Percentiles rank a stretch among this genome's conserved stretches.
These are phyloP conservation scores for Breynia disticha DNA, from an alignment of 441 rosid genomes.

Conservation along the genomic window DNA sequence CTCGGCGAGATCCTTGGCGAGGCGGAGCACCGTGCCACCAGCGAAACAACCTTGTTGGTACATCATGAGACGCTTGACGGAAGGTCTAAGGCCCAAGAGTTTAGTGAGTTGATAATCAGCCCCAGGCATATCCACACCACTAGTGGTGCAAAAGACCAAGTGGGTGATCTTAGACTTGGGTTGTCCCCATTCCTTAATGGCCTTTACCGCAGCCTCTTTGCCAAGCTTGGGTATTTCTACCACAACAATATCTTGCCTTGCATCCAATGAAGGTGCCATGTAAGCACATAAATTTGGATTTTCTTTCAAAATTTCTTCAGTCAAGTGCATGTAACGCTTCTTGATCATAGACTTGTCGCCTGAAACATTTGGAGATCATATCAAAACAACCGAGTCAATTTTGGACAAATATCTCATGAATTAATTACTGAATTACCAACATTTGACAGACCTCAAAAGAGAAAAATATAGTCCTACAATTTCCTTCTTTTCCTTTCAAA, in stretches of 20 bases:
- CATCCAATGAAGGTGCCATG: constrained; percentile 37
- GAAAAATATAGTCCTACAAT: too few relatives aligned
- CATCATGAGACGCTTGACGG: constrained; percentile 39
- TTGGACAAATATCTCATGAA: too few relatives aligned
- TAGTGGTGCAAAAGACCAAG: constrained; percentile 38
- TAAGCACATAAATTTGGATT: constrained; percentile 23
- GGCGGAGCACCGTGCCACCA: constrained; percentile 31
- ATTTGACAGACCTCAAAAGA: too few relatives aligned
- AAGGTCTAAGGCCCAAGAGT: constrained; percentile 34
- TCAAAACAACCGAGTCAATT: too few relatives aligned
- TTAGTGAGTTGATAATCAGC: constrained; percentile 40
- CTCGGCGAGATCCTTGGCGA: constrained; percentile 41
- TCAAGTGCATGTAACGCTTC: constrained; percentile 32
- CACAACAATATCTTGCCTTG: constrained; percentile 36
- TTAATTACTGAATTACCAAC: too few relatives aligned
- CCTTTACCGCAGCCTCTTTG: constrained; percentile 36
- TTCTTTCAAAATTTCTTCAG: constrained; percentile 31
- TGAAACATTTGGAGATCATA: constrained; percentile 4
- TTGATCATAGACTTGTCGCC: constrained; percentile 40
- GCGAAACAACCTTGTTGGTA: constrained; percentile 42
- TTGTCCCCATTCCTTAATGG: constrained; percentile 44
- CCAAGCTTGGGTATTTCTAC: constrained; percentile 32
- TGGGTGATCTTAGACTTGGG: constrained; percentile 44
- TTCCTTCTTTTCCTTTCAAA: too few relatives aligned
- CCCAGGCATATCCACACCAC: constrained; percentile 41